Conservation (phyloP, 2,329 filamentous ascomycete species). For the Fusarium longipes region DNA sequence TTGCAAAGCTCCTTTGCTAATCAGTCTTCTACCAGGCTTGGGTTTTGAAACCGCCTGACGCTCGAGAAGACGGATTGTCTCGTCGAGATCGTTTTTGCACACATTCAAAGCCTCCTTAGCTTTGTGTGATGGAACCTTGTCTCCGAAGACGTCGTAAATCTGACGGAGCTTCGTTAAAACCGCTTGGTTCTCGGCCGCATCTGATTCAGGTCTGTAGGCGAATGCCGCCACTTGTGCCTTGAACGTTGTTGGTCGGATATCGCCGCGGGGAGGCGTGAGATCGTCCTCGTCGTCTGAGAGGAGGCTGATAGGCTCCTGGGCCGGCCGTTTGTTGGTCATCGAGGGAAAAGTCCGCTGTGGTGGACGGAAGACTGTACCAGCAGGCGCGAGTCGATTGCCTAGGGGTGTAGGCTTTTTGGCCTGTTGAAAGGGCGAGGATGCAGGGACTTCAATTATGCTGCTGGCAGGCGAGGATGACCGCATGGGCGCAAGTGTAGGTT, state of each 20-base stretch:
- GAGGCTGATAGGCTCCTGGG: conserved; percentile 58
- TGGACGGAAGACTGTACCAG: conserved; percentile 76
- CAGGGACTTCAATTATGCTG: conserved; percentile 78
- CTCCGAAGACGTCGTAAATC: conserved; percentile 52
- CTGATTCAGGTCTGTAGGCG: conserved; percentile 61
- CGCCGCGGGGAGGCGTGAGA: conserved; percentile 64
- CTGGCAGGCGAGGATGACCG: conserved; percentile 58
- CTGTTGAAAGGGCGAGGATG: conserved; percentile 80
- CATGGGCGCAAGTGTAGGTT: conserved; percentile 50
- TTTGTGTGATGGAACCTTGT: conserved; percentile 46
- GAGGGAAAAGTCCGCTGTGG: conserved; percentile 49
- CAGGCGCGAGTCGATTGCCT: conserved; percentile 76
- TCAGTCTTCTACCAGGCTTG: conserved; percentile 47
- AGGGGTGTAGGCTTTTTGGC: conserved; percentile 48
- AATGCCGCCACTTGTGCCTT: conserved; percentile 54
- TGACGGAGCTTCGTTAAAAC: conserved; percentile 48
- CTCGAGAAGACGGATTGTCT: conserved; percentile 50
- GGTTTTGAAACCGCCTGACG: conserved; percentile 24
- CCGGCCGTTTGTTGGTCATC: conserved; percentile 51
- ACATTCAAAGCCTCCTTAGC: conserved; percentile 51
- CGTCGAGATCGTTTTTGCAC: conserved; percentile 52
- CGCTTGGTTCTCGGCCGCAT: conserved; percentile 51
- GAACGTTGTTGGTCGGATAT: conserved; percentile 71
- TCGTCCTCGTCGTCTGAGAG: conserved; percentile 62
- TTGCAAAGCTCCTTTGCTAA: conserved; percentile 49